phyloP scores from a whole-genome alignment of 257 asterid genomes.

The Scutellaria barbata region DNA sequence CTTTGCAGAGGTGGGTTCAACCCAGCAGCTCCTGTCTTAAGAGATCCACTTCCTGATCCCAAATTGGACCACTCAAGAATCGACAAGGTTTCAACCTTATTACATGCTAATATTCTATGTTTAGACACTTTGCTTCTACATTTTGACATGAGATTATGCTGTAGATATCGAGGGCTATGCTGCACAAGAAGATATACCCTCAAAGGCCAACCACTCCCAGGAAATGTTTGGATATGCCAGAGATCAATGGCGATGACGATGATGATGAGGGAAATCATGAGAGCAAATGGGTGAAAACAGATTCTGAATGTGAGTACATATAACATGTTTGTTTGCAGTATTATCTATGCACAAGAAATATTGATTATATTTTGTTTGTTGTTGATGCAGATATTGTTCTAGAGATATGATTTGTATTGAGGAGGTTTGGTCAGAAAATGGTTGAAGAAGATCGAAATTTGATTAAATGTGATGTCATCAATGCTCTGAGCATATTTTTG shows the following conservation, averaged over 20 bases:
- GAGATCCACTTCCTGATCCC: slow-evolving; percentile 56
- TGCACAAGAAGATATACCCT: slow-evolving; percentile 74
- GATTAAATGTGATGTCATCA: neutral
- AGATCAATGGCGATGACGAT: slow-evolving; percentile 42
- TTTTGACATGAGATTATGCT: neutral
- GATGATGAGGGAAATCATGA: slow-evolving; percentile 40
- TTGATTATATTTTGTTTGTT: neutral
- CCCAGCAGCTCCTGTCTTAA: slow-evolving; percentile 36
- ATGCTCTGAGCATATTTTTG: slow-evolving; percentile 41
- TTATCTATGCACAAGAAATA: neutral
- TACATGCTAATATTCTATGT: neutral
- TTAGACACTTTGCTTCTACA: neutral
- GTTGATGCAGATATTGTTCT: slow-evolving; percentile 72
- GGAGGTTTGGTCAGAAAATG: neutral
- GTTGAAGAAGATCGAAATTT: neutral
- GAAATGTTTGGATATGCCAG: slow-evolving; percentile 52
- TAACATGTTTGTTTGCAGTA: neutral
- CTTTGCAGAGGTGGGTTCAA: slow-evolving; percentile 51
- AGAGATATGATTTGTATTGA: slow-evolving; percentile 56
- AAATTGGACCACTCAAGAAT: slow-evolving; percentile 59
- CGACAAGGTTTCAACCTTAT: slow-evolving; percentile 59
- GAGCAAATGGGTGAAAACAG: slow-evolving; percentile 87
- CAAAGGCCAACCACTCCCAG: slow-evolving; percentile 49
- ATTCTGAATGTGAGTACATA: slow-evolving; percentile 72
- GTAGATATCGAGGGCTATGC: slow-evolving; percentile 71